Evolutionary conservation across 345 rosid species (phyloP), one percentile per base, ranked within the genome.

Genomic region (Tarenaya hassleriana): DNA sequence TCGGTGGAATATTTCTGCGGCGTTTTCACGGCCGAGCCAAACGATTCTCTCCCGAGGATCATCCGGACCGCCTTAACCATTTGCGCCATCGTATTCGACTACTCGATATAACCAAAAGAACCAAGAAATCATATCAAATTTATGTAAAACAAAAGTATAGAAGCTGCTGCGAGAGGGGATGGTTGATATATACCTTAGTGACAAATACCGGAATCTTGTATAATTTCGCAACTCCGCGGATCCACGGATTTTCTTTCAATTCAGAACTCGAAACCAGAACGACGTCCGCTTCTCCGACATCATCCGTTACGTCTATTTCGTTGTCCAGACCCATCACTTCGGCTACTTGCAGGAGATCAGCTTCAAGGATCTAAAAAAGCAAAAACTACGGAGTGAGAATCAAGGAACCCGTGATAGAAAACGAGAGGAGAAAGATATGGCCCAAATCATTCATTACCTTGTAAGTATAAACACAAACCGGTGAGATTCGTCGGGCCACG

Each of bases 81-180:
- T 68, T 87, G 95, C 12, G 96, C 96, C 96, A 87, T 82, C 14
- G 96, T 82, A 71, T 78, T 84, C 48, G 88, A 82, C 98, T 91
- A 84, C 73, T 68, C 5, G 59, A 4, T 40, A 66, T 39, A 17
- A 56, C 19, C 41, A 58, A 9, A 27, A 24, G 10, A 34, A 41
- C n/a, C n/a, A 32, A 9, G 7, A 38, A 32, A 58, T 14, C 12
- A 39, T n/a, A 13, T 40, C 47, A 52, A 37, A 5, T 31, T 41
- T 31, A 27, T 34, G n/a, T 17, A 37, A 48, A 21, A 34, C 4
- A 41, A 19, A 42, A 50, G 15, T 31, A n/a, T 10, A 0, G 20
- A 34, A 18, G 59, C 16, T 43, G n/a, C n/a, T 35, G 42, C 27
- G 49, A 55, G 14, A 50, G 20, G 43, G 32, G 20, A 17, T 42